Evolutionary conservation across 179 eudicot genomes (phyloP).

Genomic region (Dionaea muscipula): DNA sequence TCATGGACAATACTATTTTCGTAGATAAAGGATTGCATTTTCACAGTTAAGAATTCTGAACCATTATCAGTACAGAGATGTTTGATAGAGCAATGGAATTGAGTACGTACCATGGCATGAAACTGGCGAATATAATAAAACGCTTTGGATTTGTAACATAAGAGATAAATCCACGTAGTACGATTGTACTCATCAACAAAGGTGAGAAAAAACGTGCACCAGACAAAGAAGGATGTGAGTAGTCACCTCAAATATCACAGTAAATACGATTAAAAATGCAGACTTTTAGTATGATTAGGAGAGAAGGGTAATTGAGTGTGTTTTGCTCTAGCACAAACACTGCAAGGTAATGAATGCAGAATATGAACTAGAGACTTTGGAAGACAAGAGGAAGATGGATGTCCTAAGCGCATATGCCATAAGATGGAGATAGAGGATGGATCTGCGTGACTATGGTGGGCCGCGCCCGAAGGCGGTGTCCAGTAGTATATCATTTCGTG

Average conservation of each 20-base stretch:
- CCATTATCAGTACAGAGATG: neutral
- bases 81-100: neutral
- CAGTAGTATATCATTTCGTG: too few relatives aligned
- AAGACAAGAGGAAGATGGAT: too few relatives aligned
- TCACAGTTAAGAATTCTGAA: neutral
- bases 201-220: neutral
- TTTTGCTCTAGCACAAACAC: neutral
- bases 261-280: neutral
- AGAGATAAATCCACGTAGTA: too few relatives aligned
- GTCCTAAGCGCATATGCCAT: too few relatives aligned
- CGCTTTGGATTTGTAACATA: neutral
- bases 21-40: too few relatives aligned
- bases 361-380: too few relatives aligned
- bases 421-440: too few relatives aligned
- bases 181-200: neutral
- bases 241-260: neutral
- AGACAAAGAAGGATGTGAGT: neutral
- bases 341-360: too few relatives aligned
- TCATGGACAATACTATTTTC: neutral
- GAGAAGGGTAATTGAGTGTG: neutral
- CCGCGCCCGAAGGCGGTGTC: too few relatives aligned
- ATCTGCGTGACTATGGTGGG: too few relatives aligned
- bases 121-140: neutral
- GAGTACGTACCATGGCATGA: neutral
- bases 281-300: too few relatives aligned